Evolutionary conservation across 2,329 filamentous ascomycete genomes (phyloP), one percentile per base, ranked within the genome.

Genomic region (Furcasterigmium furcatum): DNA sequence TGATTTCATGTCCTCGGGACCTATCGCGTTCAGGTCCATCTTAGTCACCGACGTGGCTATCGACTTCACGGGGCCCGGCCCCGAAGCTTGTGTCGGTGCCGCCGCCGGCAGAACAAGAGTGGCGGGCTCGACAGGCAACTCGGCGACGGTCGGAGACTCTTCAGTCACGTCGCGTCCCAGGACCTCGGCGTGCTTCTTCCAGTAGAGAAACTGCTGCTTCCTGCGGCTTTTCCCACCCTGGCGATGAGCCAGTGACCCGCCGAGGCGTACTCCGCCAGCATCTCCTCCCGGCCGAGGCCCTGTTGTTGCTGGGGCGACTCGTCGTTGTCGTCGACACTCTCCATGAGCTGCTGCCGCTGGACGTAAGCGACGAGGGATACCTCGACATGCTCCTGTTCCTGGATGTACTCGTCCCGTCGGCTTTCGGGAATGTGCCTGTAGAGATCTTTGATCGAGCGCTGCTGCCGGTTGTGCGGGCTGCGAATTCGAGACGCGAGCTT

Each of bases 171-270:
- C 18, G 21, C 38, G 38, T 13, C 41, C 34, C 4, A 52, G 39
- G n/a, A 40, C 21, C 9, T 45, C 16, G 13, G 49, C 46, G 21
- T 53, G 51, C 8, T 44, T 24, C 40, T 46, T 50, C 51, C 49
- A 53, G 18, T 53, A 52, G 19, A 44, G 3, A 20, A 53, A 41
- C 18, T 52, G 49, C 32, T 48, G 49, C 29, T 50, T 50, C 7
- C 49, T 46, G 14, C 49, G 34, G 49, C 49, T 14, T 38, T 46
- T 3, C 49, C 51, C 3, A 39, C 42, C 19, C 51, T 46, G 35
- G 44, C 25, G 30, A 53, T 34, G 19, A 53, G 41, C 51, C 49
- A 53, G 25, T 53, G 38, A 21, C 25, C 14, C 4, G 36, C 21
- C 14, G 13, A 39, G 24, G 41, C 38, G 14, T 40, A 40, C 21